Base-by-base conservation (phyloP, 768 basidiomycete species). In the Mrakia frigida region DNA sequence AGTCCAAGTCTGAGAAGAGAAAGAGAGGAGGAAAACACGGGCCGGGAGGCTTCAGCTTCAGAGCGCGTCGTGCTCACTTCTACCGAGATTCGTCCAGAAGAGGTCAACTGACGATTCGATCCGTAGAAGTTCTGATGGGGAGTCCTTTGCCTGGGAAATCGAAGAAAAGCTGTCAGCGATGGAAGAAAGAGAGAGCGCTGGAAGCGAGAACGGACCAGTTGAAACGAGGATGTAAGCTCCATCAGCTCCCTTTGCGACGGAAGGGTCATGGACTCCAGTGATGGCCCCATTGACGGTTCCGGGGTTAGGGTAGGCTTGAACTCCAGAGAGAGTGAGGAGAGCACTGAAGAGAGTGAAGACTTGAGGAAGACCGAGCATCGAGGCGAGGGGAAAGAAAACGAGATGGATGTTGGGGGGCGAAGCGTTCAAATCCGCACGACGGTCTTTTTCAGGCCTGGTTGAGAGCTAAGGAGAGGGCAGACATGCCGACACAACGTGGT, bases 201-300 rank as follows among this genome's bases (percentile, higher is more conserved):
- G 35, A 16, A 18, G 52, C 18, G 37, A 39, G n/a, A 7, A 65
- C 60, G 18, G 23, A 25, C 39, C 39, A 1, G 73, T 63, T 18
- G 33, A 31, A 10, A 68, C 41, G 1, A 68, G 50, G n/a, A 75
- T 50, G 41, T 69, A 75, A 28, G 37, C 33, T 4, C 74, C 74
- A 18, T 75, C 65, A 18, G 41, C 50, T 25, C 52, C 39, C 50
- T 35, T 67, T 16, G 65, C 65, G 14, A 75, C 31, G 0, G 65
- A 28, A 21, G 74, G 74, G 53, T 75, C 74, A 18, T 75, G 74
- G 25, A 70, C 53, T 3, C 52, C 46, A 25, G 21, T 28, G 71
- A 56, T 56, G 28, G 25, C 56, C 2, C 71, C 71, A 9, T 53
- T 60, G 18, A 73, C 61, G 7, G 35, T 21, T 21, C 61, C 61